Base-by-base conservation (phyloP, 2,329 filamentous ascomycete species). In the Diaporthe caulivora region DNA sequence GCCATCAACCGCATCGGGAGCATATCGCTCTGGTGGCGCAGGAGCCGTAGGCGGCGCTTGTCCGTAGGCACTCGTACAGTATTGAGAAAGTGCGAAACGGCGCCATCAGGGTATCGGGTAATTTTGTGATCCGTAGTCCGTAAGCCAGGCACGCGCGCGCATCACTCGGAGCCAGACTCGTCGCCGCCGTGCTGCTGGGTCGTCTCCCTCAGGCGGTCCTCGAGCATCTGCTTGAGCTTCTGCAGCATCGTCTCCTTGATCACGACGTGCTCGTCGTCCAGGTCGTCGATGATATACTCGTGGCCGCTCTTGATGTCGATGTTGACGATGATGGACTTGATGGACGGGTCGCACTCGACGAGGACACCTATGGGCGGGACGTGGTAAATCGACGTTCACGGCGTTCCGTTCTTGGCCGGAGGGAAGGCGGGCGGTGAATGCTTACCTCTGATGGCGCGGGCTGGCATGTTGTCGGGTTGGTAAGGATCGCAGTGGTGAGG, bases 331-430 rank as follows among this genome's bases (percentile, higher is more conserved):
- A 95, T 95, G 76, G 94, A 93, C 83, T 95, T 95, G 87, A 96
- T 95, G 57, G 93, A 94, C n/a, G 94, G 92, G 81, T 96, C 94
- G 83, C 93, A 95, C 82, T 95, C 91, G 82, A 96, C 91, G 76
- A 96, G 88, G 37, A 94, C 92, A 75, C 93, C 93, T 90, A 68
- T 13, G n/a, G 26, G 7, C n/a, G 6, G 26, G 58, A 18, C 58
- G 26, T 2, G 29, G n/a, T 71, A 76, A 76, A 60, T 72, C 72
- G 31, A 69, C 26, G 40, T 53, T 24, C 70, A 73, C n/a, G 70
- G 72, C 40, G 51, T 57, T 49, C 34, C 31, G 8, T 3, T 49
- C 6, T 55, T 44, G 18, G 37, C 37, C 29, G 34, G 10, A 53
- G 40, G 40, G 44, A 24, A 40, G 11, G 37, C 11, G 3, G 21